phyloP scores from a whole-genome alignment of 257 asterid genomes.

The Cinchona pubescens region DNA sequence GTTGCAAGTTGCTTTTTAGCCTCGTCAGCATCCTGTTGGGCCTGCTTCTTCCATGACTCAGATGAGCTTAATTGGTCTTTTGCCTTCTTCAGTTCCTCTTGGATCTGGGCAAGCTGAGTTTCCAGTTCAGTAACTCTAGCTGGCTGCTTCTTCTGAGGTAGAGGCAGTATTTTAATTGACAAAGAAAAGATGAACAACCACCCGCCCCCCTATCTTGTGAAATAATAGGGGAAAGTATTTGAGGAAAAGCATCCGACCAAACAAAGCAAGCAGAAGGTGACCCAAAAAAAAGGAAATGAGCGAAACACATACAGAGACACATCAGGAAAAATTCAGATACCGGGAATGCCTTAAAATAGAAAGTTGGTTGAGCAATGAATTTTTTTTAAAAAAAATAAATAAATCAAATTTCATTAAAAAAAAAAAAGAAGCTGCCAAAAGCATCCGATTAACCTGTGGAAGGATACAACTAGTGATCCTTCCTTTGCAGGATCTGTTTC shows the following conservation, averaged over 20 bases:
- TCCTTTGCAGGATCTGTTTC: neutral
- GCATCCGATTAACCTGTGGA: neutral
- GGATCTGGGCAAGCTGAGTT: conserved; percentile 62
- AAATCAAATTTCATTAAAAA: neutral
- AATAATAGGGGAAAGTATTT: neutral
- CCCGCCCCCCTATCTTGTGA: no score
- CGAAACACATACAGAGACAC: neutral
- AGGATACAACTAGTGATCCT: neutral
- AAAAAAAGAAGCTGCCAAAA: neutral
- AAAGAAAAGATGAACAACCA: neutral
- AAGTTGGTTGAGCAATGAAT: neutral
- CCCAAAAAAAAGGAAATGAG: neutral
- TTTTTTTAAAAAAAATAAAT: no score
- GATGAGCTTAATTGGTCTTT: conserved; percentile 68
- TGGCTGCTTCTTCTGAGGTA: conserved; percentile 57
- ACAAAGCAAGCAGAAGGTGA: neutral
- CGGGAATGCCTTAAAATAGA: neutral
- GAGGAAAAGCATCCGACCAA: neutral
- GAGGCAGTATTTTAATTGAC: neutral
- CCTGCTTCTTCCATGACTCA: conserved; percentile 61
- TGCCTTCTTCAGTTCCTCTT: conserved; percentile 66
- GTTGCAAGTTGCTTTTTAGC: conserved; percentile 52
- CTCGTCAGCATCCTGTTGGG: conserved; percentile 72
- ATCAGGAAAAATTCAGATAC: neutral
- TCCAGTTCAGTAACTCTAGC: conserved; percentile 56